Evolutionary conservation across 441 rosid species (phyloP).

Genomic region (Euphorbia corollata): DNA sequence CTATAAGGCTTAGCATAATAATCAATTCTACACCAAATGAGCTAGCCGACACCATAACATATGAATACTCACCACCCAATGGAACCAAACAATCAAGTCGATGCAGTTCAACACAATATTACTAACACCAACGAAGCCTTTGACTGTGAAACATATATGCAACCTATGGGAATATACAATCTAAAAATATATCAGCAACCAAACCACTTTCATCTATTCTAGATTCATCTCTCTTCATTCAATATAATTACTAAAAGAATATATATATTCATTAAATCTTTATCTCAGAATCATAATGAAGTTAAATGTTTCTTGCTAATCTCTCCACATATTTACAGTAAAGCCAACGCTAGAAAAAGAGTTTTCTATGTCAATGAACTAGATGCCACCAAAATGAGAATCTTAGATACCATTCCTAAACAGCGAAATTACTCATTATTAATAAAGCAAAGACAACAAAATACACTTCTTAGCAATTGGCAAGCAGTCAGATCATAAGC

Average conservation of each 20-base stretch:
- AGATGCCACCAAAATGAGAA: too few species aligned
- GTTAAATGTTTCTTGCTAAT: not conserved
- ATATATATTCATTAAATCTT: constrained; percentile 2
- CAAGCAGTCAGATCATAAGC: not conserved
- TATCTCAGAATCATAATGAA: not conserved
- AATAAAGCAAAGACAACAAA: not conserved
- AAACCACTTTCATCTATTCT: constrained; percentile 5
- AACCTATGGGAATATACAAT: not conserved
- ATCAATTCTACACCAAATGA: too few species aligned
- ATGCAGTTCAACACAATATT: too few species aligned
- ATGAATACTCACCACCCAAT: too few species aligned
- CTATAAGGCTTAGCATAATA: too few species aligned
- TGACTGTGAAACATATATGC: not conserved
- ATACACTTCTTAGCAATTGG: not conserved
- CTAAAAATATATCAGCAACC: not conserved
- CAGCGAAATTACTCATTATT: not conserved
- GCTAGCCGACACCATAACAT: too few species aligned
- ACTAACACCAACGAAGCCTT: too few species aligned
- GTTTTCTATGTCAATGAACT: too few species aligned
- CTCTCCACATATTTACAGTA: not conserved
- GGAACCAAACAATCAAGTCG: too few species aligned
- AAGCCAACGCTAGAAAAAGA: not conserved
- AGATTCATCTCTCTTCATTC: not conserved
- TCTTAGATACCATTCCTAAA: not conserved
- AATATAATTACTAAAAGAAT: not conserved